Evolutionary conservation across 306 rosid genomes (phyloP).

Genomic region (Lablab purpureus): DNA sequence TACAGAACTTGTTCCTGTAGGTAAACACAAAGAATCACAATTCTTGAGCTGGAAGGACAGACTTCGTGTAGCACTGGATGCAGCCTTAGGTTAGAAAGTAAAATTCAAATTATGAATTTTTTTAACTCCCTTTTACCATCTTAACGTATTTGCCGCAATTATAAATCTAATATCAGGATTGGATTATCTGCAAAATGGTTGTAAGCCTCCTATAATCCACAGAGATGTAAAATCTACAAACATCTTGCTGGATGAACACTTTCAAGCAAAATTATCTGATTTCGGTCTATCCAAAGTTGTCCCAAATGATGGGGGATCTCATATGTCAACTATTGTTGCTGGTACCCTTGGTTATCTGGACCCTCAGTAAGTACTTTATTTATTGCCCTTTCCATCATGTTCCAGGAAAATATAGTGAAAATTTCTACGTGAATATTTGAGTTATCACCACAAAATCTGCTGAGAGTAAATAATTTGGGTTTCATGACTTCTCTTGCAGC

Average conservation of each 20-base stretch:
- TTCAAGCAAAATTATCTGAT: constrained; percentile 56
- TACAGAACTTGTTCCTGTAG: constrained; percentile 6
- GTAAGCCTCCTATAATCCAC: constrained; percentile 54
- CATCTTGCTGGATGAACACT: constrained; percentile 52
- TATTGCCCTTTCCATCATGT: neutral
- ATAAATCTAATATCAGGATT: constrained; percentile 44
- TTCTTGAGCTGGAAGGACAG: constrained; percentile 55
- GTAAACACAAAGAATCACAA: neutral
- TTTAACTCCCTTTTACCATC: neutral
- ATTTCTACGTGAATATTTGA: neutral
- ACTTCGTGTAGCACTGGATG: constrained; percentile 52
- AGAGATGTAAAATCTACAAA: constrained; percentile 61
- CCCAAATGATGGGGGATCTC: constrained; percentile 27
- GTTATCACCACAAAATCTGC: neutral
- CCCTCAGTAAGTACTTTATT: constrained; percentile 50
- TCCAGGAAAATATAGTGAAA: neutral
- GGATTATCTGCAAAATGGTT: constrained; percentile 56
- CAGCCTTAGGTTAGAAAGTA: constrained; percentile 51
- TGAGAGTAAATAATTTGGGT: neutral
- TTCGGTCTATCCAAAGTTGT: constrained; percentile 55
- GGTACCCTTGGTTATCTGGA: constrained; percentile 55
- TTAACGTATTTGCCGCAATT: neutral
- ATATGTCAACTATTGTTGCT: constrained; percentile 49
- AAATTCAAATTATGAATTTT: neutral
- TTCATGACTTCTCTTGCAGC: constrained; percentile 34